These are phyloP conservation scores for Kwoniella newhampshirensis DNA, from an alignment of 768 basidiomycete species.

Conservation along the genomic window DNA sequence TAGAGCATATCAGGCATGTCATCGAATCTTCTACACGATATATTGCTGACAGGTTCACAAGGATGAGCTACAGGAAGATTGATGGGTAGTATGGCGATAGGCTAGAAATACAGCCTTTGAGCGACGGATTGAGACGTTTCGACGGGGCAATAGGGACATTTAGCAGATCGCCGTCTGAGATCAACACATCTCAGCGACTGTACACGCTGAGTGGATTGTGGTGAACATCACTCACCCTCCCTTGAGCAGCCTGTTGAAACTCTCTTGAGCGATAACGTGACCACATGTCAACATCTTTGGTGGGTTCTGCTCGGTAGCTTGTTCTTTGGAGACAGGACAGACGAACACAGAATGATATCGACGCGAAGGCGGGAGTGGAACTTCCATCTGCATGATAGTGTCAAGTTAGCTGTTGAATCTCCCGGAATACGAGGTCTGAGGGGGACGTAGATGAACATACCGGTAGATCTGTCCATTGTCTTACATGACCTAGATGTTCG, in stretches of 20 bases:
- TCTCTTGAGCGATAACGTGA: constrained; percentile 91
- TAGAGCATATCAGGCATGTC: constrained; percentile 2
- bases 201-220: no score
- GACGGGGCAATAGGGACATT: constrained; percentile 92
- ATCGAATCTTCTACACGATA: background rate
- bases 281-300: constrained; percentile 98
- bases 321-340: constrained; percentile 97
- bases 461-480: constrained; percentile 81
- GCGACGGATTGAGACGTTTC: constrained; percentile 57
- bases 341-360: constrained; percentile 96
- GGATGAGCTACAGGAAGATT: background rate
- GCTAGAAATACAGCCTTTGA: constrained; percentile 54
- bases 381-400: constrained; percentile 71
- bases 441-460: constrained; percentile 56
- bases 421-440: background rate
- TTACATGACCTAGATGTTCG: constrained; percentile 90
- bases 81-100: background rate
- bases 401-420: background rate
- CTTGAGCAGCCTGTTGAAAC: constrained; percentile 83
- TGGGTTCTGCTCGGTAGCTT: constrained; percentile 86
- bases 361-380: constrained; percentile 78
- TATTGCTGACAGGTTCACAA: no score
- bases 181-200: background rate
- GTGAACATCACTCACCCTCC: constrained; percentile 68
- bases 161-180: constrained; percentile 67